Conservation (phyloP, 306 rosid species). For the Dicorynia guianensis region DNA sequence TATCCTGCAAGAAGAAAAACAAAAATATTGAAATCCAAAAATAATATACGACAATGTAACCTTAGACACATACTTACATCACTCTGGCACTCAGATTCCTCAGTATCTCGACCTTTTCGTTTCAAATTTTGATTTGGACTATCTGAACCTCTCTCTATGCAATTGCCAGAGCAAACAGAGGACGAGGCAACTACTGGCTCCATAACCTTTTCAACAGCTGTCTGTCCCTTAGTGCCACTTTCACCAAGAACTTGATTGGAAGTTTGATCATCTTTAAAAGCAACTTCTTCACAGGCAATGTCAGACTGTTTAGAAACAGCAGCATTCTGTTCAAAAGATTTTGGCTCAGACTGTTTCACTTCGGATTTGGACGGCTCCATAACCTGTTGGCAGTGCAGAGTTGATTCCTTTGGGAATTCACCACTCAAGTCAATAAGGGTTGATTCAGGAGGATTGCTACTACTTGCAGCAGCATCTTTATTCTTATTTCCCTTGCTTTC, state of each 20-base stretch:
- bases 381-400: conserved; percentile 50
- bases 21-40: conserved; percentile 24
- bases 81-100: conserved; percentile 91
- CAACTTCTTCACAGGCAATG: conserved; percentile 54
- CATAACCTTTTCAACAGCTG: conserved; percentile 57
- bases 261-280: conserved; percentile 54
- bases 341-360: conserved; percentile 49
- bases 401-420: conserved; percentile 52
- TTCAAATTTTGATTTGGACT: conserved; percentile 59
- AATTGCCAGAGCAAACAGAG: conserved; percentile 87
- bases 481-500: conserved; percentile 51
- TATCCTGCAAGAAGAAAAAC: conserved; percentile 67
- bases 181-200: conserved; percentile 77
- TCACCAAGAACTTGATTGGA: conserved; percentile 52
- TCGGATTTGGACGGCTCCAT: conserved; percentile 55
- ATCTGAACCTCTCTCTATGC: conserved; percentile 69
- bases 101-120: conserved; percentile 77
- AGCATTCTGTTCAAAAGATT: conserved; percentile 57
- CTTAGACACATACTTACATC: conserved; percentile 69
- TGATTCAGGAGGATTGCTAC: conserved; percentile 53
- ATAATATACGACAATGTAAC: conserved; percentile 25
- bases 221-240: conserved; percentile 48
- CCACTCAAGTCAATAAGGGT: conserved; percentile 47
- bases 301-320: conserved; percentile 53
- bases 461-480: conserved; percentile 48